These are phyloP conservation scores for Hypoxylon lienhwacheense DNA, from an alignment of 495 filamentous ascomycete genomes.

Conservation along the genomic window DNA sequence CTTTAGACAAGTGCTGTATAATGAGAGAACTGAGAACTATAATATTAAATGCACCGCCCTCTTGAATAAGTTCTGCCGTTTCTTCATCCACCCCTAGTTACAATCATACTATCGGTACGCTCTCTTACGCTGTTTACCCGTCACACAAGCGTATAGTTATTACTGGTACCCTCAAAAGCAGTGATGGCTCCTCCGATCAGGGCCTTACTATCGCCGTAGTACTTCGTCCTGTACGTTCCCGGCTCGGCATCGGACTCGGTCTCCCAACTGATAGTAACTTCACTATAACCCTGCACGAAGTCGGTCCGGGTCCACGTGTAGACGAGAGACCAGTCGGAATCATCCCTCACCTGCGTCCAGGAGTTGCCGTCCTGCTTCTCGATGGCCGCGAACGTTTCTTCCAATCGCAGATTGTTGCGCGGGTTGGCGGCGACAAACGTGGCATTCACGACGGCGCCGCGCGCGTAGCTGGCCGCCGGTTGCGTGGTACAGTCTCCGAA, in stretches of 20 bases:
- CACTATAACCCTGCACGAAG: slow-evolving; percentile 69
- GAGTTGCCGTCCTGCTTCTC: slow-evolving; percentile 59
- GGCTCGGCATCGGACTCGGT: slow-evolving; percentile 57
- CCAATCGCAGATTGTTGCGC: slow-evolving; percentile 80
- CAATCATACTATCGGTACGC: not conserved
- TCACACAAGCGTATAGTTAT: slow-evolving; percentile 58
- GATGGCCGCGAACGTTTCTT: slow-evolving; percentile 77
- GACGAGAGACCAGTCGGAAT: slow-evolving; percentile 78
- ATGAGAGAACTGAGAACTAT: too few relatives aligned
- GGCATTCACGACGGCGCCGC: slow-evolving; percentile 64
- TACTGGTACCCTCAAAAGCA: slow-evolving; percentile 72
- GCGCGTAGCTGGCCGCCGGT: slow-evolving; percentile 56
- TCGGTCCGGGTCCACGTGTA: slow-evolving; percentile 83
- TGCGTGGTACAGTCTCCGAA: slow-evolving; percentile 72
- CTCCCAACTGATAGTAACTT: slow-evolving; percentile 79
- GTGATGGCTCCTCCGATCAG: slow-evolving; percentile 62
- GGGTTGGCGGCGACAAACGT: slow-evolving; percentile 90
- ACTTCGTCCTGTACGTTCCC: slow-evolving; percentile 79
- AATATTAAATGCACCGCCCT: too few relatives aligned
- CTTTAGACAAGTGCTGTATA: too few relatives aligned
- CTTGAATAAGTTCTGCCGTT: too few relatives aligned
- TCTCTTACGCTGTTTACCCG: not conserved
- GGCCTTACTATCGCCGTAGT: slow-evolving; percentile 83
- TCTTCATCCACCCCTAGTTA: too few relatives aligned
- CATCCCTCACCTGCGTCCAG: slow-evolving; percentile 72